A percentile compares a stretch with the other conserved stretches of the same genome.
Evolutionary conservation across 2,329 filamentous ascomycete genomes (phyloP).

Genomic region (Cordyceps militaris): DNA sequence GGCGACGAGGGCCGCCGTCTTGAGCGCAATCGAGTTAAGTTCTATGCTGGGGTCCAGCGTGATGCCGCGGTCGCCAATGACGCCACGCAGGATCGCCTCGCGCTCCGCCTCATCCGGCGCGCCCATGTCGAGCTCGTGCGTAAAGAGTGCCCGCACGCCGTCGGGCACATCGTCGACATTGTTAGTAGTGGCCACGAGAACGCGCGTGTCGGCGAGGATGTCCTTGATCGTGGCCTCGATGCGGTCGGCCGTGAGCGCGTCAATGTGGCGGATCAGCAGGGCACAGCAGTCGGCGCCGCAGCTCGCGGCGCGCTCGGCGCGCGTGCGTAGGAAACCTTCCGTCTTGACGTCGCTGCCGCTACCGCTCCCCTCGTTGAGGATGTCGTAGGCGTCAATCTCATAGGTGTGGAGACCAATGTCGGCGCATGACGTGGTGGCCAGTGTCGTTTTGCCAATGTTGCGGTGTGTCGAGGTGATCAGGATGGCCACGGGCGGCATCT

Average conservation of each 20-base stretch:
- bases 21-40: conserved; percentile 76
- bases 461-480: conserved; percentile 87
- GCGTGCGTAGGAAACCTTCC: conserved; percentile 79
- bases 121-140: conserved; percentile 87
- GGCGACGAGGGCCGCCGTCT: conserved; percentile 91
- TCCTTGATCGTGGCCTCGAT: conserved; percentile 82
- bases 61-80: conserved; percentile 69
- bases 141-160: conserved; percentile 82
- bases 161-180: conserved; percentile 93
- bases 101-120: conserved; percentile 90
- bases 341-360: conserved; percentile 90
- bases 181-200: conserved; percentile 88
- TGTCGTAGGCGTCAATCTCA: conserved; percentile 83
- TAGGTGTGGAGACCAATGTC: conserved; percentile 91
- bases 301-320: conserved; percentile 80
- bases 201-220: conserved; percentile 69
- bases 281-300: conserved; percentile 81
- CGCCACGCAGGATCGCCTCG: conserved; percentile 75
- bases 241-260: conserved; percentile 83
- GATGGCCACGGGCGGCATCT: conserved; percentile 81
- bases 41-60: conserved; percentile 79
- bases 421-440: conserved; percentile 69
- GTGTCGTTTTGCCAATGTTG: conserved; percentile 83
- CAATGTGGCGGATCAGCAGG: conserved; percentile 81
- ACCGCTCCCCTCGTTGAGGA: conserved; percentile 76